A percentile compares a stretch with the other conserved stretches of the same genome.
phyloP scores from a whole-genome alignment of 2,329 filamentous ascomycete species.

The Paraphoma sp. region DNA sequence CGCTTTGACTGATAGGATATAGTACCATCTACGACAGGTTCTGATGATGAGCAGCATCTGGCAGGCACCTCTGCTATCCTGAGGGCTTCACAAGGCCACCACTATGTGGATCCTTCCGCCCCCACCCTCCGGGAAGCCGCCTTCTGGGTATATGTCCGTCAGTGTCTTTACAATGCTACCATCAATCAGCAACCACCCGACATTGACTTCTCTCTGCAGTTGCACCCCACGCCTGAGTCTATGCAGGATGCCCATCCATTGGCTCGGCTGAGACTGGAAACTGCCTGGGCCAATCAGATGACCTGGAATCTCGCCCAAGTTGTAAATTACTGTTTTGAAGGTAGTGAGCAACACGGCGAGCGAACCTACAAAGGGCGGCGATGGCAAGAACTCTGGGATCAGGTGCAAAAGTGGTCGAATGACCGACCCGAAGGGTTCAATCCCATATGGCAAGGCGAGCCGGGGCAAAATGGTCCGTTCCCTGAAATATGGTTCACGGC shows the following conservation, averaged over 20 bases:
- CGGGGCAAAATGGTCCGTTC: slow-evolving; percentile 20
- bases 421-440: slow-evolving; percentile 34
- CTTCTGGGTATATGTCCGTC: slow-evolving; percentile 44
- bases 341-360: slow-evolving; percentile 16
- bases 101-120: slow-evolving; percentile 40
- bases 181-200: slow-evolving; percentile 41
- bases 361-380: slow-evolving; percentile 11
- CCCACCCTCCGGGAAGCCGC: slow-evolving; percentile 41
- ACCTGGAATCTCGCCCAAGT: slow-evolving; percentile 40
- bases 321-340: slow-evolving; percentile 39
- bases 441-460: slow-evolving; percentile 34
- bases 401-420: slow-evolving; percentile 30
- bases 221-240: slow-evolving; percentile 29
- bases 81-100: slow-evolving; percentile 33
- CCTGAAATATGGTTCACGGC: slow-evolving; percentile 36
- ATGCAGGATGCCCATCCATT: slow-evolving; percentile 32
- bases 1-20: background rate
- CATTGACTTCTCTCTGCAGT: slow-evolving; percentile 34
- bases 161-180: slow-evolving; percentile 41
- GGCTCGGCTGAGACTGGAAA: slow-evolving; percentile 34
- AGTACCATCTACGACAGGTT: slow-evolving; percentile 35
- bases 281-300: slow-evolving; percentile 43
- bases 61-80: slow-evolving; percentile 40
- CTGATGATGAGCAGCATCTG: slow-evolving; percentile 37
- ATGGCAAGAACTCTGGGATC: slow-evolving; percentile 34